Conservation (phyloP, 2,329 filamentous ascomycete species). For the Didymellaceae sp. region DNA sequence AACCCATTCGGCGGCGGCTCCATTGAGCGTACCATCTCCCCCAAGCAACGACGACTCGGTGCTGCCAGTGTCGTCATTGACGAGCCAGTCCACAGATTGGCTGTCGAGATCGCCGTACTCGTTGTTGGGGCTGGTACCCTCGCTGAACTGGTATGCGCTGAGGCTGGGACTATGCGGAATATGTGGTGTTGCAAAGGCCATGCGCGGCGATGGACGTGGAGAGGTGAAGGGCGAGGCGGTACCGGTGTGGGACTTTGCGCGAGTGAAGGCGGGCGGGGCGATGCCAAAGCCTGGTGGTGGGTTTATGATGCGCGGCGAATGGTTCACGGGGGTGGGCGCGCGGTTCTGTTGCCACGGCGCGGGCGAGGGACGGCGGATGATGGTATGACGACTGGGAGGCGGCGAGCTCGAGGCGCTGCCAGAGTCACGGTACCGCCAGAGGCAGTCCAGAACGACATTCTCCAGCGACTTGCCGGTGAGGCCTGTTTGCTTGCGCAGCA, state of each 20-base stretch:
- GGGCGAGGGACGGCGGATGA: constrained; percentile 88
- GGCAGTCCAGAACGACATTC: constrained; percentile 85
- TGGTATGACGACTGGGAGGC: constrained; percentile 84
- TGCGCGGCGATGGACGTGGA: constrained; percentile 87
- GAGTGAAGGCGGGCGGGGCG: constrained; percentile 75
- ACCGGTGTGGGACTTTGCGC: constrained; percentile 69
- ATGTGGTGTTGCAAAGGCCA: constrained; percentile 85
- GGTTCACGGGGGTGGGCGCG: constrained; percentile 77
- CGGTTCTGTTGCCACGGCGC: constrained; percentile 86
- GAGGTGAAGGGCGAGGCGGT: constrained; percentile 91
- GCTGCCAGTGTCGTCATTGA: constrained; percentile 82
- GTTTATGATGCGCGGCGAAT: constrained; percentile 81
- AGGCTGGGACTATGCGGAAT: constrained; percentile 94
- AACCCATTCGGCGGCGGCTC: constrained; percentile 80
- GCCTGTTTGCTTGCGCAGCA: constrained; percentile 78
- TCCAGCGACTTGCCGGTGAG: constrained; percentile 80
- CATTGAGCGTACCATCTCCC: constrained; percentile 75
- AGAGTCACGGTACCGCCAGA: constrained; percentile 81
- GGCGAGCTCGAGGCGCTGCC: constrained; percentile 72
- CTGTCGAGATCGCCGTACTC: constrained; percentile 92
- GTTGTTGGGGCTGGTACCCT: constrained; percentile 71
- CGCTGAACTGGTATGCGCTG: constrained; percentile 95
- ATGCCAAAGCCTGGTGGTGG: constrained; percentile 78
- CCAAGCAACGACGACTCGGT: constrained; percentile 76
- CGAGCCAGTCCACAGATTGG: constrained; percentile 96